Base-by-base conservation (phyloP, 225 moss, liverwort and hornwort species). In the Ulota crispa region DNA sequence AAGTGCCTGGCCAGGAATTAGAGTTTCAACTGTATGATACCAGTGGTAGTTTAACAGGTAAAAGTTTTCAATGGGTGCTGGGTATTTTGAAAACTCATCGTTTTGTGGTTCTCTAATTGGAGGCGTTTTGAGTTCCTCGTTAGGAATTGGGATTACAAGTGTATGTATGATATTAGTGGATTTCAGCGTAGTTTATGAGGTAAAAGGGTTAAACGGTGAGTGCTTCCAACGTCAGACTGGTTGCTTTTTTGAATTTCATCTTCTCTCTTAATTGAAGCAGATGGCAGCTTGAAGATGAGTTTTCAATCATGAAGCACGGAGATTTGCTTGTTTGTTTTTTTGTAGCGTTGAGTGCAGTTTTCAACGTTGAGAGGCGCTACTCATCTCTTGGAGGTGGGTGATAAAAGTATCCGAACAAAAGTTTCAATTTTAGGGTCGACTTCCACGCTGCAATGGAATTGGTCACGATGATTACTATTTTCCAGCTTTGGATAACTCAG, bases 11-110 rank as follows among this genome's bases (percentile, higher is more conserved):
- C 59, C 32, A 47, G 27, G 80, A 70, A 57, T 70, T 59, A 59
- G 68, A 55, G 68, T 39, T 23, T 57, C 24, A 54, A 67, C 16
- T 82, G 73, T 77, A 39, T 30, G 72, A 73, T 55, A 54, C 23
- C 9, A 32, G 24, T 23, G 24, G 15, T 2, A 65, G 3, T 52
- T 52, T 16, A 64, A 23, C 45, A 64, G 31, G 45, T 16, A 34
- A 52, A 39, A 10, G 3, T 15, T 15, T 65, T 31, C 32, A 65
- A 34, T 26, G 24, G 32, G 16, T 47, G 63, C 15, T 12, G 3
- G 1, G 3, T 64, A 0, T 6, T 77, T 65, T 18, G 65, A 77
- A 1, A 24, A 4, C 68, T 24, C 13, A 24, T 20, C 50, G 13
- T 64, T 47, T 50, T 14, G 31, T 78, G 21, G 26, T 67, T 60